A percentile compares a stretch with the other conserved stretches of the same genome.
These are phyloP conservation scores for Venturiaceae sp. DNA, from an alignment of 2,329 filamentous ascomycete genomes.

Conservation along the genomic window DNA sequence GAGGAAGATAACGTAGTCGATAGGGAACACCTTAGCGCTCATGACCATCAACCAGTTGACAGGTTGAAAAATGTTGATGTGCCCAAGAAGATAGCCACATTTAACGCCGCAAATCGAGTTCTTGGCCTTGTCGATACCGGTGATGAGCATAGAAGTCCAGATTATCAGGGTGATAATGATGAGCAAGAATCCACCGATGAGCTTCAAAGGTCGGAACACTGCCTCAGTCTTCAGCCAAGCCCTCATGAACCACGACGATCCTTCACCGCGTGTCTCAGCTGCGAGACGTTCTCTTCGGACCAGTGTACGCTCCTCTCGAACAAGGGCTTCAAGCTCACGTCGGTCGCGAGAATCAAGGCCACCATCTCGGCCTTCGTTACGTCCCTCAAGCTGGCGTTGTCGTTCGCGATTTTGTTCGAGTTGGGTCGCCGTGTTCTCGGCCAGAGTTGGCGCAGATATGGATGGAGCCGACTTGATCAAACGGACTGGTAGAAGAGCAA, in stretches of 20 bases:
- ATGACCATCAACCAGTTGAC: conserved; percentile 83
- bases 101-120: conserved; percentile 86
- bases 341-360: conserved; percentile 77
- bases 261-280: conserved; percentile 69
- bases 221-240: conserved; percentile 73
- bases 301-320: conserved; percentile 85
- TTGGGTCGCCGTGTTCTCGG: conserved; percentile 66
- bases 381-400: conserved; percentile 82
- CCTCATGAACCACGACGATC: conserved; percentile 62
- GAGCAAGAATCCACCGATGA: conserved; percentile 72
- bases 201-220: conserved; percentile 77
- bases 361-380: conserved; percentile 64
- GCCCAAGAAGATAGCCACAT: conserved; percentile 85
- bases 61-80: conserved; percentile 89
- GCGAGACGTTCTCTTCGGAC: conserved; percentile 82
- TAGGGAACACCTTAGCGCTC: conserved; percentile 73
- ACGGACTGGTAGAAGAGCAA: conserved; percentile 80
- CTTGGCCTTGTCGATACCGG: conserved; percentile 88
- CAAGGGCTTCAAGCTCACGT: conserved; percentile 75
- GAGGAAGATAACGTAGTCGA: conserved; percentile 86
- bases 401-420: conserved; percentile 84
- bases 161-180: conserved; percentile 65
- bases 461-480: conserved; percentile 88
- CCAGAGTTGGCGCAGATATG: conserved; percentile 71
- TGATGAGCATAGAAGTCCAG: conserved; percentile 90